phyloP scores from a whole-genome alignment of 2,329 filamentous ascomycete species.

The Balansia obtecta region DNA sequence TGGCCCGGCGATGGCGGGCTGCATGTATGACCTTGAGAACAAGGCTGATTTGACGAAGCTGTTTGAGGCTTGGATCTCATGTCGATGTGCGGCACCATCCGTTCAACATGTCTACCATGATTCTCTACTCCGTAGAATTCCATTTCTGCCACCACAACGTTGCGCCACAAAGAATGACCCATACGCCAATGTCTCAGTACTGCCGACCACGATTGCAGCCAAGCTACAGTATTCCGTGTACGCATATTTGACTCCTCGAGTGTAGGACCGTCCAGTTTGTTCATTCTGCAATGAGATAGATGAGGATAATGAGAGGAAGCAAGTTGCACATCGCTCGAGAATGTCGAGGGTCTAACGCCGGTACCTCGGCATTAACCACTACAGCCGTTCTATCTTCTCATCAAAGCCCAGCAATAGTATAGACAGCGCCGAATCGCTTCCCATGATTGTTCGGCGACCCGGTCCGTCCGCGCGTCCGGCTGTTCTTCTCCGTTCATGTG shows the following conservation, averaged over 20 bases:
- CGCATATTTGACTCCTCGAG: too few relatives aligned
- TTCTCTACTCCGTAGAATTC: too few relatives aligned
- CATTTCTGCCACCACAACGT: not conserved
- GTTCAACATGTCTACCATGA: not conserved
- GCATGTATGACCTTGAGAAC: not conserved
- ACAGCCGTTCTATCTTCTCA: not conserved
- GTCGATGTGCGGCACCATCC: not conserved
- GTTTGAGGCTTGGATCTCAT: not conserved
- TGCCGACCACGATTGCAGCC: not conserved
- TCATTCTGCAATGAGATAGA: too few relatives aligned
- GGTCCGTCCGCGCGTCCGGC: not conserved
- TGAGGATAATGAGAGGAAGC: not conserved
- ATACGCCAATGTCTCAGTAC: not conserved
- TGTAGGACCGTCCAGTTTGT: too few relatives aligned
- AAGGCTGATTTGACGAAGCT: not conserved
- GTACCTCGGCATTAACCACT: not conserved
- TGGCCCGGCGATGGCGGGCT: not conserved
- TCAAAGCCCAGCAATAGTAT: not conserved
- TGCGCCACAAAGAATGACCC: not conserved
- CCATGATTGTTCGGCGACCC: not conserved
- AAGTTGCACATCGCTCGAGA: not conserved
- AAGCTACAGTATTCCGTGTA: not conserved
- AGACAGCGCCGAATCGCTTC: not conserved
- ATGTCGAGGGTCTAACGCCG: not conserved
- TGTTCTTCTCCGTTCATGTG: not conserved